These are phyloP conservation scores for Juncus effusus DNA, from an alignment of 176 grass and related monocot species.

Conservation along the genomic window DNA sequence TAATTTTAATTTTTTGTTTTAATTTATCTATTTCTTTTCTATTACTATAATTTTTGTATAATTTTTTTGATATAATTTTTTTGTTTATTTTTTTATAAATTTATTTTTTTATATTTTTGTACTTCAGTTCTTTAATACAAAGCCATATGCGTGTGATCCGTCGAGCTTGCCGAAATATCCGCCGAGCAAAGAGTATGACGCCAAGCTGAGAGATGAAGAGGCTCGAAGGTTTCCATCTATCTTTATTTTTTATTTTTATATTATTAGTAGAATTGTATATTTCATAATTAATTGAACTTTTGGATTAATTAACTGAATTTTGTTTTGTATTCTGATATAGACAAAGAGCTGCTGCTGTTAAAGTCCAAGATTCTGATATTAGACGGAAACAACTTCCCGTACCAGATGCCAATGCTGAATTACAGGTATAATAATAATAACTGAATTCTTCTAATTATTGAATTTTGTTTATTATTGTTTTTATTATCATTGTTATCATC, in stretches of 20 bases:
- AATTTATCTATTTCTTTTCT: too few species aligned
- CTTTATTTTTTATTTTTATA: neutral
- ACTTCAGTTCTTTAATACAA: conserved; percentile 53
- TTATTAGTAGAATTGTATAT: neutral
- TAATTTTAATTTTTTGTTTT: too few species aligned
- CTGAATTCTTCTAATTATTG: neutral
- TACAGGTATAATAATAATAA: conserved; percentile 45
- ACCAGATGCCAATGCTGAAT: conserved; percentile 54
- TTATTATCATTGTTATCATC: neutral
- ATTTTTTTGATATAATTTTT: neutral
- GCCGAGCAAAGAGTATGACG: conserved; percentile 97
- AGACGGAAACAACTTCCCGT: conserved; percentile 69
- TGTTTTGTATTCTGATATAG: conserved; percentile 33
- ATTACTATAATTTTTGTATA: neutral
- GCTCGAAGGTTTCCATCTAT: conserved; percentile 58
- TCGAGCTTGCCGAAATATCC: conserved; percentile 96
- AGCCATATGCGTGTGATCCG: conserved; percentile 87
- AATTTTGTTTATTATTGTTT: conserved; percentile 4
- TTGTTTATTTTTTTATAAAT: conserved; percentile 6
- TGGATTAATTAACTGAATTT: conserved; percentile 2
- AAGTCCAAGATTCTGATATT: conserved; percentile 56
- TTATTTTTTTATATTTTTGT: conserved; percentile 9
- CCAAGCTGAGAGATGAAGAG: conserved; percentile 93
- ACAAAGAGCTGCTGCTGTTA: conserved; percentile 79
- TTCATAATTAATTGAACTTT: neutral